These are phyloP conservation scores for Globisporangium alternatum DNA, from an alignment of 352 stramenopile genomes.

Conservation along the genomic window DNA sequence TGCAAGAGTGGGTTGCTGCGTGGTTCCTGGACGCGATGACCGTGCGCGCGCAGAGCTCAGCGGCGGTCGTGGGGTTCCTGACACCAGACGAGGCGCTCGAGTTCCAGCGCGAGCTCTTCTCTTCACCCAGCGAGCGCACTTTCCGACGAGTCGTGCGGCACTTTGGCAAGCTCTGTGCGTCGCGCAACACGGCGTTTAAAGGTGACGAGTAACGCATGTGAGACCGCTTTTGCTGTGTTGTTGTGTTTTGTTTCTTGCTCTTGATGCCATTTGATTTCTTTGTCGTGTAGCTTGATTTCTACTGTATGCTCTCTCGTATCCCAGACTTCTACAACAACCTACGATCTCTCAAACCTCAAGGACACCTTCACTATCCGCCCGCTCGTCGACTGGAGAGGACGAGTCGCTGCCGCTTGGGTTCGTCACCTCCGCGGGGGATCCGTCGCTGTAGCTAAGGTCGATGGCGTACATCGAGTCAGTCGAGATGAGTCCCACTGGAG, in stretches of 20 bases:
- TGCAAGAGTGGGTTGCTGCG: constrained; percentile 59
- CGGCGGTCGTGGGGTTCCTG: constrained; percentile 51
- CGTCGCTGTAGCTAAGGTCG: constrained; percentile 30
- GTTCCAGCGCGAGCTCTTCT: constrained; percentile 74
- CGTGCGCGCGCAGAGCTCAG: constrained; percentile 25
- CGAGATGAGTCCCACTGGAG: constrained; percentile 25
- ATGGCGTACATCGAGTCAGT: constrained; percentile 59
- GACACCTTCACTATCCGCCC: background rate
- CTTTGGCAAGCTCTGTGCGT: constrained; percentile 80
- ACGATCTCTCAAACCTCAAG: background rate
- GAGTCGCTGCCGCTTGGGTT: background rate
- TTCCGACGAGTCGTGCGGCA: constrained; percentile 76
- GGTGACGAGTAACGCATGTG: constrained; percentile 21
- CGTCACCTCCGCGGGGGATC: constrained; percentile 4
- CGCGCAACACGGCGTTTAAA: constrained; percentile 58
- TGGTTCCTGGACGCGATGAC: constrained; percentile 60
- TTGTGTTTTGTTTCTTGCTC: background rate
- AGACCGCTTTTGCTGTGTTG: constrained; percentile 1
- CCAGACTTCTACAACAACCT: background rate
- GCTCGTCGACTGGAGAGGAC: constrained; percentile 8
- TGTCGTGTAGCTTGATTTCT: background rate
- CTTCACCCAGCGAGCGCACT: constrained; percentile 50
- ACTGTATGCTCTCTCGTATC: background rate
- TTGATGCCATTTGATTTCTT: background rate
- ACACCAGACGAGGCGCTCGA: constrained; percentile 47